phyloP scores from a whole-genome alignment of 805 yeast genomes.

The Cyberlindnera lachancei region DNA sequence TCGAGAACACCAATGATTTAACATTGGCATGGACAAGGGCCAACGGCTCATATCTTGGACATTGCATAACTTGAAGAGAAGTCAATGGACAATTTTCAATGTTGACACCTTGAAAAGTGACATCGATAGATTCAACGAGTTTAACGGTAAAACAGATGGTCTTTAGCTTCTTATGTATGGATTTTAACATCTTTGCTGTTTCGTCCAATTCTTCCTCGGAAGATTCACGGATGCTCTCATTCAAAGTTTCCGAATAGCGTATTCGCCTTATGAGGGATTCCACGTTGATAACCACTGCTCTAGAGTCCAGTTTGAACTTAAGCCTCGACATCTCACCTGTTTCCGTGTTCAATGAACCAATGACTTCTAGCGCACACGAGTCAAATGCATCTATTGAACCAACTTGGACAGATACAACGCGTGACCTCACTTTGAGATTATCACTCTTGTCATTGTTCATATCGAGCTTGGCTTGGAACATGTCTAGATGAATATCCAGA shows the following conservation, averaged over 20 bases:
- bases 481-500: constrained; percentile 9
- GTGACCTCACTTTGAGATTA: constrained; percentile 8
- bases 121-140: constrained; percentile 11
- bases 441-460: constrained; percentile 5
- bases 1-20: constrained; percentile 18
- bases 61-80: constrained; percentile 10
- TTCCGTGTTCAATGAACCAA: constrained; percentile 11
- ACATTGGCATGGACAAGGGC: constrained; percentile 16
- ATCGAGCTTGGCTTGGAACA: constrained; percentile 10
- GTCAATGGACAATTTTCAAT: constrained; percentile 18
- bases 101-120: constrained; percentile 13
- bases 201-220: not conserved
- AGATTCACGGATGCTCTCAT: not conserved
- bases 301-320: constrained; percentile 11
- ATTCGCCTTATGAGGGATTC: constrained; percentile 8
- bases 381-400: constrained; percentile 16
- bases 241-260: constrained; percentile 1
- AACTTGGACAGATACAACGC: constrained; percentile 13
- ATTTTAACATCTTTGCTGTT: constrained; percentile 9
- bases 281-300: constrained; percentile 13
- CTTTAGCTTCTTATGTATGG: constrained; percentile 8
- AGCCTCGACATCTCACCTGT: constrained; percentile 16
- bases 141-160: constrained; percentile 9
- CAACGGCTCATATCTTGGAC: constrained; percentile 17
- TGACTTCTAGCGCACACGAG: constrained; percentile 12